These are phyloP conservation scores for Fusarium udum DNA, from an alignment of 2,329 filamentous ascomycete genomes.

Conservation along the genomic window DNA sequence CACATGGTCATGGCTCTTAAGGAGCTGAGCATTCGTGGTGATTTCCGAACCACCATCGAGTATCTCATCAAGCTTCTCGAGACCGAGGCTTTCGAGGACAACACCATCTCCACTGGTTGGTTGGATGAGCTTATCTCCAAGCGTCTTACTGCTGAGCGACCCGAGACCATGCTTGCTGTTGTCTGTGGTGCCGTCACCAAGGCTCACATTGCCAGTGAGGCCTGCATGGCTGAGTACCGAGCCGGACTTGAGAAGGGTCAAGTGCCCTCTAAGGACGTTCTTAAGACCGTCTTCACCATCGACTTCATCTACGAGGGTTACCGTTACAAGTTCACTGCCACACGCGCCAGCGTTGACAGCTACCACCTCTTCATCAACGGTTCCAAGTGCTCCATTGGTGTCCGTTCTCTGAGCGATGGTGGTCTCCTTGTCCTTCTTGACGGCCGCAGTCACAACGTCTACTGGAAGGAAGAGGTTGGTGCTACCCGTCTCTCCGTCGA, in stretches of 20 bases:
- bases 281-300: constrained; percentile 96
- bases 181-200: constrained; percentile 95
- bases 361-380: constrained; percentile 99
- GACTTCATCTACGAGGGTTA: constrained; percentile 98
- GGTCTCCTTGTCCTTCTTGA: constrained; percentile 90
- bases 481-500: constrained; percentile 96
- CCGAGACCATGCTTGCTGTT: constrained; percentile 92
- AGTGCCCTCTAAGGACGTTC: constrained; percentile 93
- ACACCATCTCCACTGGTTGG: constrained; percentile 99
- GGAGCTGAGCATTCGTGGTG: constrained; percentile 98
- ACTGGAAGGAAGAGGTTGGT: constrained; percentile 99
- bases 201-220: constrained; percentile 93
- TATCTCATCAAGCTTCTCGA: constrained; percentile 99
- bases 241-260: constrained; percentile 95
- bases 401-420: constrained; percentile 91
- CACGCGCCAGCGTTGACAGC: constrained; percentile 88
- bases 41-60: constrained; percentile 98
- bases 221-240: constrained; percentile 86
- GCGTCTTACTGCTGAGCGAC: constrained; percentile 94
- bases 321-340: constrained; percentile 98
- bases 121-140: constrained; percentile 98
- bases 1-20: constrained; percentile 99
- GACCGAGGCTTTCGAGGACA: constrained; percentile 97
- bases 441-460: constrained; percentile 95
- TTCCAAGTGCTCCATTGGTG: constrained; percentile 92